Evolutionary conservation across 2,329 filamentous ascomycete species (phyloP).

Genomic region (Aspergillus japonicus): DNA sequence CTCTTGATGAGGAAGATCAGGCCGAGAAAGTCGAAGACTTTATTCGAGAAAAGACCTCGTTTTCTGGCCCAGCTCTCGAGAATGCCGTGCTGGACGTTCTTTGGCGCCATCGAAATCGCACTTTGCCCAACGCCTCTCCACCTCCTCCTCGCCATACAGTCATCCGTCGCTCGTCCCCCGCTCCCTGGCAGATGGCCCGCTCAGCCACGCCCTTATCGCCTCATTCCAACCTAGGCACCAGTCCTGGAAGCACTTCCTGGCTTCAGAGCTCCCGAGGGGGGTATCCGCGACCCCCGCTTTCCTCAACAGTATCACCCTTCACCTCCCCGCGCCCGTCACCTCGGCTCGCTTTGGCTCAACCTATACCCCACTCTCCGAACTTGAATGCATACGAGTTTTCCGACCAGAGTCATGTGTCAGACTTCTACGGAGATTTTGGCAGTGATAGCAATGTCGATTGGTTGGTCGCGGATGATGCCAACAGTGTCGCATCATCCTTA

Average conservation of each 20-base stretch:
- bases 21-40: slow-evolving; percentile 87
- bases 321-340: slow-evolving; percentile 91
- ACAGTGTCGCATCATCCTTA: slow-evolving; percentile 74
- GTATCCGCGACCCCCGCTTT: slow-evolving; percentile 74
- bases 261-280: slow-evolving; percentile 70
- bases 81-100: slow-evolving; percentile 87
- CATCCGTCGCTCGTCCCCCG: slow-evolving; percentile 85
- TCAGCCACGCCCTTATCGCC: slow-evolving; percentile 79
- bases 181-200: slow-evolving; percentile 80
- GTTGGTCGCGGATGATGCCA: slow-evolving; percentile 85
- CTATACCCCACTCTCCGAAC: slow-evolving; percentile 91
- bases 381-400: slow-evolving; percentile 95
- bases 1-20: slow-evolving; percentile 90
- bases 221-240: slow-evolving; percentile 71
- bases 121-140: slow-evolving; percentile 65
- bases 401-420: slow-evolving; percentile 74
- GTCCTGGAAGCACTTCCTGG: slow-evolving; percentile 79
- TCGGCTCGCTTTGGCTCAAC: slow-evolving; percentile 82
- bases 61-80: slow-evolving; percentile 76
- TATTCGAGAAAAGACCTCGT: slow-evolving; percentile 71
- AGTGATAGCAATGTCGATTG: slow-evolving; percentile 89
- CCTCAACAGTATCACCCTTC: slow-evolving; percentile 79
- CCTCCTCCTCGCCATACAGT: slow-evolving; percentile 85
- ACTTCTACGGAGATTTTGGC: slow-evolving; percentile 87
- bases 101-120: slow-evolving; percentile 59